Conservation (phyloP, 2,329 filamentous ascomycete genomes). For the Leptographium wingfieldii region DNA sequence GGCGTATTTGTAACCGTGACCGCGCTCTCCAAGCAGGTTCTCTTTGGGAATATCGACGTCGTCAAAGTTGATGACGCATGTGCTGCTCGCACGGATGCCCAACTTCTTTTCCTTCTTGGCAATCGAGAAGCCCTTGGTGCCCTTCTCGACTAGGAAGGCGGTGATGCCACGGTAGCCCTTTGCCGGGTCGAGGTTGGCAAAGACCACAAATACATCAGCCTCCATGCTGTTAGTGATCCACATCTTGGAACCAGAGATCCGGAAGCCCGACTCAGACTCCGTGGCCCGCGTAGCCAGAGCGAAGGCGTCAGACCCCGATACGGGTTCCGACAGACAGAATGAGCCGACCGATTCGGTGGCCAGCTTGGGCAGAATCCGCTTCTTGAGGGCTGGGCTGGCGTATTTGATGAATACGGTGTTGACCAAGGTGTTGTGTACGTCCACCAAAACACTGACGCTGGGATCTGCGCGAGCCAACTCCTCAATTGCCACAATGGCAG, state of each 20-base stretch:
- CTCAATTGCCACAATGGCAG: slow-evolving; percentile 92
- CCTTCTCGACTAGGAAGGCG: slow-evolving; percentile 90
- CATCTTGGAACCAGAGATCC: slow-evolving; percentile 90
- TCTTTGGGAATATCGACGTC: slow-evolving; percentile 82
- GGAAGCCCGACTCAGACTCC: slow-evolving; percentile 72
- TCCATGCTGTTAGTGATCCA: slow-evolving; percentile 99
- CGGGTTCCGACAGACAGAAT: slow-evolving; percentile 87
- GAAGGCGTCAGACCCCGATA: slow-evolving; percentile 90
- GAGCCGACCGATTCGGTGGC: slow-evolving; percentile 84
- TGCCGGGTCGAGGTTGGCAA: slow-evolving; percentile 84
- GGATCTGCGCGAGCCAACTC: slow-evolving; percentile 90
- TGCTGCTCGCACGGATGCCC: slow-evolving; percentile 89
- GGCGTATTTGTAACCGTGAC: slow-evolving; percentile 95
- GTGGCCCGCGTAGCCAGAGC: slow-evolving; percentile 83
- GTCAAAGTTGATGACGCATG: slow-evolving; percentile 94
- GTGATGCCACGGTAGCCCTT: slow-evolving; percentile 96
- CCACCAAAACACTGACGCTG: slow-evolving; percentile 85
- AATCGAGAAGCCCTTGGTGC: slow-evolving; percentile 76
- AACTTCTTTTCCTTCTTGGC: slow-evolving; percentile 99
- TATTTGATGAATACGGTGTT: slow-evolving; percentile 87
- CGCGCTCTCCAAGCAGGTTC: slow-evolving; percentile 78
- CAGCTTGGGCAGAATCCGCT: slow-evolving; percentile 78
- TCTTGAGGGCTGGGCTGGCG: slow-evolving; percentile 63
- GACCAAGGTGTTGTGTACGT: slow-evolving; percentile 96
- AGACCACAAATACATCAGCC: slow-evolving; percentile 91